Percentiles rank a stretch among this genome's conserved stretches.
Evolutionary conservation across 2,329 filamentous ascomycete species (phyloP).

Genomic region (Orbilia quercus): DNA sequence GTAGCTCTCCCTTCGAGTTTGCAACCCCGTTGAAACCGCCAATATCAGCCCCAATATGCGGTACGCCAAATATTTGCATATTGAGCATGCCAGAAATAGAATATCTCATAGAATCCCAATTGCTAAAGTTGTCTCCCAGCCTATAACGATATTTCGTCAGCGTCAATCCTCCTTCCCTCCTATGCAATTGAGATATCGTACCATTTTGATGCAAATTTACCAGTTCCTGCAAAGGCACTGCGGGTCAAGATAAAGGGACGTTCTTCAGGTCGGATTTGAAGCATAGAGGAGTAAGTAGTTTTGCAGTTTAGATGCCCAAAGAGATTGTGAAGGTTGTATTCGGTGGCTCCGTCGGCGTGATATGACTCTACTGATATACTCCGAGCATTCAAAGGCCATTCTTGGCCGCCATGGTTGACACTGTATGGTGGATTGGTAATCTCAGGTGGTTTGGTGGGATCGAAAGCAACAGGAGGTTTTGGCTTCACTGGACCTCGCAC

Average conservation of each 20-base stretch:
- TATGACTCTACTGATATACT: conserved; percentile 81
- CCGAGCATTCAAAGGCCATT: conserved; percentile 74
- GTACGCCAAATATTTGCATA: conserved; percentile 53
- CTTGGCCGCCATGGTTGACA: conserved; percentile 72
- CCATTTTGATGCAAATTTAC: conserved; percentile 63
- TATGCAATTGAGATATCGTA: conserved; percentile 42
- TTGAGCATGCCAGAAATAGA: conserved; percentile 59
- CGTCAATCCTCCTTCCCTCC: conserved; percentile 63
- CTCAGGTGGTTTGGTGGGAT: conserved; percentile 76
- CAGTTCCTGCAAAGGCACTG: conserved; percentile 80
- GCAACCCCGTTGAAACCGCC: conserved; percentile 43
- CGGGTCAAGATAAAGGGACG: conserved; percentile 86
- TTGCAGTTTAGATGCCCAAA: conserved; percentile 80
- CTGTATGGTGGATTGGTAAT: conserved; percentile 79
- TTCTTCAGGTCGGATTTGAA: conserved; percentile 69
- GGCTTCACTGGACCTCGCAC: conserved; percentile 73
- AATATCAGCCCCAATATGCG: conserved; percentile 52
- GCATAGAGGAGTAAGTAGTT: conserved; percentile 68
- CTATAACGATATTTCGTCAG: conserved; percentile 9
- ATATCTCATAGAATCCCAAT: conserved; percentile 58
- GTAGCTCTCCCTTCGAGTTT: conserved; percentile 30
- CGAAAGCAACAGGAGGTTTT: conserved; percentile 74
- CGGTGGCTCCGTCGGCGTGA: conserved; percentile 75
- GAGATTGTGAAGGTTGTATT: conserved; percentile 86
- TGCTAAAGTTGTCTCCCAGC: conserved; percentile 61